Evolutionary conservation across 345 rosid genomes (phyloP).

Genomic region (Corymbia maculata): DNA sequence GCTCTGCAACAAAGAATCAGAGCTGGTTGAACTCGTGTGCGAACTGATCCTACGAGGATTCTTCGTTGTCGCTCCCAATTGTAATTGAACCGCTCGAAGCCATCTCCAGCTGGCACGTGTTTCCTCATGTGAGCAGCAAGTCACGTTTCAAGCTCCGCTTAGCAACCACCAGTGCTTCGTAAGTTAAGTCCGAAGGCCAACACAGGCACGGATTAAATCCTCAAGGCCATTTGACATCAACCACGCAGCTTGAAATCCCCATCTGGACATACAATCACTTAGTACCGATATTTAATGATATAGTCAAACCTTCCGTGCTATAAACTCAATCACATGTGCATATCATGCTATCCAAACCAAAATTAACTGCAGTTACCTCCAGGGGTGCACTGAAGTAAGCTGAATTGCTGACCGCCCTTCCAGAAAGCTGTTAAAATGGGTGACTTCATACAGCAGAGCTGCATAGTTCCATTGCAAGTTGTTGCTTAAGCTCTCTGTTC

Average conservation of each 20-base stretch:
- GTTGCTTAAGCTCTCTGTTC: not conserved
- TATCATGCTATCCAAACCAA: not conserved
- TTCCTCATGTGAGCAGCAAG: not conserved
- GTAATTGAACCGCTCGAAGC: not conserved
- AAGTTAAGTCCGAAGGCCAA: not conserved
- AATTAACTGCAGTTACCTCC: not conserved
- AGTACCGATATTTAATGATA: not conserved
- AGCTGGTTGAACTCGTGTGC: not conserved
- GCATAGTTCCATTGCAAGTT: not conserved
- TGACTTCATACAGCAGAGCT: not conserved
- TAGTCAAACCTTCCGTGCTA: not conserved
- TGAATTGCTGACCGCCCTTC: not conserved
- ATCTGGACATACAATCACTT: not conserved
- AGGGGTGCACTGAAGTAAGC: not conserved
- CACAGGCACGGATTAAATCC: not conserved
- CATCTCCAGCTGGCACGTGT: not conserved
- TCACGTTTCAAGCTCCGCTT: not conserved
- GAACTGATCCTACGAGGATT: not conserved
- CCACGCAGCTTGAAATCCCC: not conserved
- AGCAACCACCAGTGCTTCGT: not conserved
- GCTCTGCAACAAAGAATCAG: not conserved
- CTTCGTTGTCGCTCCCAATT: not conserved
- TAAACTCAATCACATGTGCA: not conserved
- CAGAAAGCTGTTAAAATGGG: not conserved
- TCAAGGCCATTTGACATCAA: not conserved